Percentiles rank a stretch among this genome's conserved stretches.
Evolutionary conservation across 257 asterid species (phyloP).

Genomic region (Pogostemon cablin): DNA sequence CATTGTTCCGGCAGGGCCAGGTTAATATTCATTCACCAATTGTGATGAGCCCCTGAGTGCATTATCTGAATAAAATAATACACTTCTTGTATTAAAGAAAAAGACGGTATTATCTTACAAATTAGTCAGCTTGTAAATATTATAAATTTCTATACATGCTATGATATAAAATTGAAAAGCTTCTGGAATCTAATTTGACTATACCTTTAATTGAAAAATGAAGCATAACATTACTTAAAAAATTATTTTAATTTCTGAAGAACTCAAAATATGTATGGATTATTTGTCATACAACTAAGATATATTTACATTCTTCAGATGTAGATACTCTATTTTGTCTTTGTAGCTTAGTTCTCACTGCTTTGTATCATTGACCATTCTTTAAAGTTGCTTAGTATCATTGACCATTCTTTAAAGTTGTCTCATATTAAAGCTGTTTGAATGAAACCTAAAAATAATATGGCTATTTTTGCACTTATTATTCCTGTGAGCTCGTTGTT

Average conservation of each 20-base stretch:
- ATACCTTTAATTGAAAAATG: no score
- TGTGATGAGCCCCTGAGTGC: neutral
- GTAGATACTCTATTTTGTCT: neutral
- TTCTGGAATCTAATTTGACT: no score
- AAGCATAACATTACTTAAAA: no score
- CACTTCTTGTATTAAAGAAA: no score
- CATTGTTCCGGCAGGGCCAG: slow-evolving; percentile 98
- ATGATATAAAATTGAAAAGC: no score
- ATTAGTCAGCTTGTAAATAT: no score
- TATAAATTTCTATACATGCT: no score
- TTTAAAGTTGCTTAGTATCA: neutral
- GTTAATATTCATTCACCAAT: slow-evolving; percentile 41
- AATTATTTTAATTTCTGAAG: neutral
- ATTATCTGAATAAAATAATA: neutral
- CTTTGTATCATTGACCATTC: neutral
- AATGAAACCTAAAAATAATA: neutral
- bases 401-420: neutral
- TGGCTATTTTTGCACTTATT: neutral
- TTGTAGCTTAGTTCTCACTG: neutral
- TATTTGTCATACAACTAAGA: neutral
- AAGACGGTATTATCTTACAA: no score
- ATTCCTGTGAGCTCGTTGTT: neutral
- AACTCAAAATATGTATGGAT: neutral
- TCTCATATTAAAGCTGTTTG: neutral
- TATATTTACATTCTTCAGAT: neutral